Percentiles rank a stretch among this genome's conserved stretches.
These are phyloP conservation scores for Triangularia verruculosa DNA, from an alignment of 2,329 filamentous ascomycete genomes.

Conservation along the genomic window DNA sequence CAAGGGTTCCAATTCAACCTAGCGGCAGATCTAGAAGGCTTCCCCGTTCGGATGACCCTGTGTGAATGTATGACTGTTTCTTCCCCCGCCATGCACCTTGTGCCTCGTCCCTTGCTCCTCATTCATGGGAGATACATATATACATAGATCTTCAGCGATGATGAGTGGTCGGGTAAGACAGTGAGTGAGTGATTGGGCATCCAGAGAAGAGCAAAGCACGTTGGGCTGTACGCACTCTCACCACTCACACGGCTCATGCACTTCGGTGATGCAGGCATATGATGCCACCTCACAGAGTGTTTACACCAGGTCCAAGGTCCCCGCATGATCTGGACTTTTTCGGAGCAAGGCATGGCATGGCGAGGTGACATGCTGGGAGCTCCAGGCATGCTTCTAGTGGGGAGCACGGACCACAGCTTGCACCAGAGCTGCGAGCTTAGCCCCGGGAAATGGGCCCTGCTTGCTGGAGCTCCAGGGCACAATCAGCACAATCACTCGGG, in stretches of 20 bases:
- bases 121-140: not conserved
- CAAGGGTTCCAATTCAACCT: not conserved
- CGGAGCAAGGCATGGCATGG: not conserved
- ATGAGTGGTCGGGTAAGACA: not conserved
- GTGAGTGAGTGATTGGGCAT: constrained; percentile 5
- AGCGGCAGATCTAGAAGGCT: not conserved
- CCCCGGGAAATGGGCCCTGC: constrained; percentile 22
- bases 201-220: constrained; percentile 13
- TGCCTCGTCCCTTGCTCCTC: not conserved
- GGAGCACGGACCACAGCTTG: constrained; percentile 20
- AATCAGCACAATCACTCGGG: constrained; percentile 35
- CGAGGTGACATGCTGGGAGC: constrained; percentile 4
- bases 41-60: not conserved
- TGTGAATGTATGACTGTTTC: not conserved
- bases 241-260: not conserved
- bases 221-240: constrained; percentile 19
- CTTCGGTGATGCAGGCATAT: constrained; percentile 12
- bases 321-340: constrained; percentile 5
- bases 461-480: constrained; percentile 26
- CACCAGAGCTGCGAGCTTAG: constrained; percentile 12
- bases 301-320: not conserved
- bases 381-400: constrained; percentile 9
- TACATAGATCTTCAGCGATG: not conserved
- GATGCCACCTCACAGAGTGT: constrained; percentile 15
- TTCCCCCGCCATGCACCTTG: not conserved